Evolutionary conservation across 2,329 filamentous ascomycete species (phyloP).

Genomic region (Fusarium heterosporum): DNA sequence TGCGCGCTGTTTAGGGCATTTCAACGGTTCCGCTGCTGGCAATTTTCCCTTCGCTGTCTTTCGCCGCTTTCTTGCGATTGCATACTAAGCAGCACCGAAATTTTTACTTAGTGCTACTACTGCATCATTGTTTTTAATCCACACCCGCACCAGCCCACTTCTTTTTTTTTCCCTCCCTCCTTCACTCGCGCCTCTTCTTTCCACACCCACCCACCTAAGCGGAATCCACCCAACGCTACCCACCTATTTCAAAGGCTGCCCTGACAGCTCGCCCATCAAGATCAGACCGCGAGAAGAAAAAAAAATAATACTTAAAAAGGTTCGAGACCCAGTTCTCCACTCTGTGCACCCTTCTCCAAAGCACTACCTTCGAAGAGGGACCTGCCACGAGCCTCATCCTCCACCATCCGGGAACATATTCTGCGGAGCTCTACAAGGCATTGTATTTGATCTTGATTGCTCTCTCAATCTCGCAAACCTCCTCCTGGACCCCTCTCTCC

Average conservation of each 20-base stretch:
- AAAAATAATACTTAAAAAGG: constrained; percentile 55
- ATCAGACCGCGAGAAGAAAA: constrained; percentile 39
- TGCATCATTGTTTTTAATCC: constrained; percentile 36
- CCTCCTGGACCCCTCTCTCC: constrained; percentile 28
- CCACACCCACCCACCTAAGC: constrained; percentile 41
- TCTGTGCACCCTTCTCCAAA: constrained; percentile 58
- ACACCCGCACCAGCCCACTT: constrained; percentile 44
- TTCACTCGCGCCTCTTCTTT: constrained; percentile 40
- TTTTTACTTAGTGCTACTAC: constrained; percentile 35
- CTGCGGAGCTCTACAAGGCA: constrained; percentile 47
- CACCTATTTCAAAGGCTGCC: constrained; percentile 48
- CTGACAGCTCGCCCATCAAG: constrained; percentile 44
- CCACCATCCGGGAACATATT: constrained; percentile 53
- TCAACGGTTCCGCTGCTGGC: constrained; percentile 42
- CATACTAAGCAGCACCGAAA: constrained; percentile 37
- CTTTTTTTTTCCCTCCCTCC: constrained; percentile 40
- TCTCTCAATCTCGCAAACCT: constrained; percentile 34
- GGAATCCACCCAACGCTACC: constrained; percentile 43
- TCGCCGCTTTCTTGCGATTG: constrained; percentile 29
- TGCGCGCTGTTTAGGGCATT: constrained; percentile 41
- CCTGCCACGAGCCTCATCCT: constrained; percentile 56
- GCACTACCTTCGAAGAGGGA: constrained; percentile 57
- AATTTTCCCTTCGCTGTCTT: constrained; percentile 20
- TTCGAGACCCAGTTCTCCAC: constrained; percentile 60
- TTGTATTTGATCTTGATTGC: constrained; percentile 45